Percentiles rank a stretch among this genome's conserved stretches.
phyloP scores from a whole-genome alignment of 2,329 filamentous ascomycete genomes.

The Ophiobolus disseminans region DNA sequence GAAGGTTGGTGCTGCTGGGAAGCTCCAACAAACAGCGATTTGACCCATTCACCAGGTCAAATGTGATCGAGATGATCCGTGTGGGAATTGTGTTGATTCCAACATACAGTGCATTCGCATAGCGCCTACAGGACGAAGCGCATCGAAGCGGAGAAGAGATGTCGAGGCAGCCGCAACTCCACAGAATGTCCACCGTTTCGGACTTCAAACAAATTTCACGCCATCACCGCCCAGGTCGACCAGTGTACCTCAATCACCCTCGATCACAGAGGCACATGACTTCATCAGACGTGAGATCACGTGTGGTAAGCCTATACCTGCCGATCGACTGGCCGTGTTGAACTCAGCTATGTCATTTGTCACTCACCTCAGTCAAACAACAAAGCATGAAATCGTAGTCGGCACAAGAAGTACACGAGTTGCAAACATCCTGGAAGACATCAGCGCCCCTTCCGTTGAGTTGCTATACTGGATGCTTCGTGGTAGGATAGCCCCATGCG shows the following conservation, averaged over 20 bases:
- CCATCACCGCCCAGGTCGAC: conserved; percentile 1
- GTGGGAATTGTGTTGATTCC: conserved; percentile 31
- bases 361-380: conserved; percentile 14
- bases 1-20: no score
- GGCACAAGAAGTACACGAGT: neutral
- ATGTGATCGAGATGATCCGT: conserved; percentile 32
- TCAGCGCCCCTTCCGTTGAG: conserved; percentile 16
- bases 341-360: conserved; percentile 27
- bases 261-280: conserved; percentile 22
- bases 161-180: neutral
- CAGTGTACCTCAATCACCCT: conserved; percentile 19
- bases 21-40: no score
- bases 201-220: neutral
- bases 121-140: conserved; percentile 2
- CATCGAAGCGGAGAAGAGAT: conserved; percentile 13
- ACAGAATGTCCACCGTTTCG: neutral
- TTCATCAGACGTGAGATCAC: conserved; percentile 22
- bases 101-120: conserved; percentile 29
- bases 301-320: conserved; percentile 12
- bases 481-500: conserved; percentile 8
- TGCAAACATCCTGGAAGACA: conserved; percentile 16
- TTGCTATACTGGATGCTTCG: conserved; percentile 28
- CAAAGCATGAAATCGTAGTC: neutral
- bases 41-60: no score
- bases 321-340: conserved; percentile 21